Evolutionary conservation across 2,329 filamentous ascomycete genomes (phyloP).

Genomic region (Sarocladium brachiariae): DNA sequence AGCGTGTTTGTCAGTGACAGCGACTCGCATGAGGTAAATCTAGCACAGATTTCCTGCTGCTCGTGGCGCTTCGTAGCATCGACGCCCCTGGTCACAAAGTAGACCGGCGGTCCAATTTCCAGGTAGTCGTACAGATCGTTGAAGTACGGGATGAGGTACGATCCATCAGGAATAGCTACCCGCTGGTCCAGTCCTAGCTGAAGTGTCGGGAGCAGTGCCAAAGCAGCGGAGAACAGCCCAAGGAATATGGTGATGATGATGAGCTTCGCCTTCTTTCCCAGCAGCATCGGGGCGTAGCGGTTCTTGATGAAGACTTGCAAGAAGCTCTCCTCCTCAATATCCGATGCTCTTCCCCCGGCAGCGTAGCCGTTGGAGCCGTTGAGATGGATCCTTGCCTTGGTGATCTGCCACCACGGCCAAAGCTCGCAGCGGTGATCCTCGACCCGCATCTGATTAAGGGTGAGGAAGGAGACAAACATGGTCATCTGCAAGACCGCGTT

Average conservation of each 20-base stretch:
- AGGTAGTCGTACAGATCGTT: slow-evolving; percentile 93
- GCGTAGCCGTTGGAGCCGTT: slow-evolving; percentile 48
- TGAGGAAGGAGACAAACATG: slow-evolving; percentile 88
- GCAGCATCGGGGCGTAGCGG: slow-evolving; percentile 73
- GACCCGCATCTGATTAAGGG: slow-evolving; percentile 84
- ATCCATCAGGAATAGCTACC: slow-evolving; percentile 87
- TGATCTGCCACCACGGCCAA: slow-evolving; percentile 80
- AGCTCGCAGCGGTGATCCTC: slow-evolving; percentile 87
- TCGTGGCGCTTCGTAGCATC: slow-evolving; percentile 69
- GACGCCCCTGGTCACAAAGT: slow-evolving; percentile 81
- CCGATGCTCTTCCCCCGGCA: slow-evolving; percentile 53
- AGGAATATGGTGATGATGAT: slow-evolving; percentile 74
- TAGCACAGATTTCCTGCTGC: slow-evolving; percentile 83
- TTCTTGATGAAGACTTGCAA: slow-evolving; percentile 88
- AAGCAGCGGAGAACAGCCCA: slow-evolving; percentile 75
- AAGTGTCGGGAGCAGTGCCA: slow-evolving; percentile 79
- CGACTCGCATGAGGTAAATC: slow-evolving; percentile 81
- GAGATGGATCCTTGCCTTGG: slow-evolving; percentile 63
- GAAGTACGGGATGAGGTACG: slow-evolving; percentile 93
- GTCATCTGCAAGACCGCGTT: slow-evolving; percentile 96
- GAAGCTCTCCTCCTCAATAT: slow-evolving; percentile 73
- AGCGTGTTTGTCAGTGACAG: slow-evolving; percentile 83
- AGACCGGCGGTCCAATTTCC: slow-evolving; percentile 85
- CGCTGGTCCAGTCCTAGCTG: slow-evolving; percentile 88
- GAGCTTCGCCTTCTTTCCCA: slow-evolving; percentile 75